These are phyloP conservation scores for Brassica nigra DNA, from an alignment of 345 rosid genomes.

Conservation along the genomic window DNA sequence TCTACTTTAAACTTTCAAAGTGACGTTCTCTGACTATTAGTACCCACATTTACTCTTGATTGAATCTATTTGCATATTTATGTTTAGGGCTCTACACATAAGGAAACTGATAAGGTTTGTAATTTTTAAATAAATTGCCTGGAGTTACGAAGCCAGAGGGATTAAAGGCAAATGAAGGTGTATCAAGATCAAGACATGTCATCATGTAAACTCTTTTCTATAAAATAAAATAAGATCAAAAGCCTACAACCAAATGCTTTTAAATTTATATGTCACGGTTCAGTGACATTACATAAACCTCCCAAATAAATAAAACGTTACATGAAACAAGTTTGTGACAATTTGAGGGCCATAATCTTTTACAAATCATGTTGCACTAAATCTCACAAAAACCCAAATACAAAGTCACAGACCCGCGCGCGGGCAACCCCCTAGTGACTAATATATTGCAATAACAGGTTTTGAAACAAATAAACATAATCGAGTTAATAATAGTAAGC, in stretches of 20 bases:
- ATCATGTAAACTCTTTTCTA: background rate
- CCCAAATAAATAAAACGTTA: too few species aligned
- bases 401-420: too few species aligned
- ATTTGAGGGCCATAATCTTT: too few species aligned
- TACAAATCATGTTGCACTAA: too few species aligned
- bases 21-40: background rate
- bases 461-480: background rate
- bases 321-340: too few species aligned
- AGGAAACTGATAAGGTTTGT: background rate
- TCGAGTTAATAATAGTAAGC: background rate
- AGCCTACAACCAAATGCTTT: background rate
- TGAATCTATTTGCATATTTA: background rate
- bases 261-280: background rate
- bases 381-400: too few species aligned
- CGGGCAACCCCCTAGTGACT: background rate
- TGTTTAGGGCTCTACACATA: background rate
- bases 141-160: background rate
- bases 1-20: background rate
- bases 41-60: background rate
- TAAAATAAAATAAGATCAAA: background rate
- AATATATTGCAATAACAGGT: background rate
- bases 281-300: too few species aligned
- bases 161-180: background rate
- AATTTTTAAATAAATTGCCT: background rate
- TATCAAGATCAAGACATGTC: background rate